Evolutionary conservation across 1,284 basidiomycete genomes (phyloP), one percentile per base, ranked within the genome.

Genomic region (Marasmius tenuissimus): DNA sequence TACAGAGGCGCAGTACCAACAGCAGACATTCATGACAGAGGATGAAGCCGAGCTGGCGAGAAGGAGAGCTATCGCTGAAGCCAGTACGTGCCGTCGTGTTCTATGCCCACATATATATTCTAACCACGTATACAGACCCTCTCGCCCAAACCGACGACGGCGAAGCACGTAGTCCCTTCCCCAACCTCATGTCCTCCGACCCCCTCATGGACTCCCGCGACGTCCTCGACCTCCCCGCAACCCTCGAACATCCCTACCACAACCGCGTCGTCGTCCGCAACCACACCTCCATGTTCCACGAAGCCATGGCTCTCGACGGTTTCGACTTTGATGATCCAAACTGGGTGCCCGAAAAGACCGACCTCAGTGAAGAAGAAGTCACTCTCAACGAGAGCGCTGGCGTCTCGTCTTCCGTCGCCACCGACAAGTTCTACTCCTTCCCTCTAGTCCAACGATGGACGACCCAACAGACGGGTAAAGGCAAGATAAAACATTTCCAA

Each of bases 401-500:
- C 20, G 37, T 65, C 37, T 47, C 40, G 16, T 40, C 64, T 72
- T 4, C 63, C 66, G 65, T 33, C 54, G 47, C 57, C 34, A 34
- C 78, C 51, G 60, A 70, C 39, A 73, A 75, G 38, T 76, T 89
- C 37, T 84, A 87, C 71, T 73, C 80, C 33, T 89, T 86, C 65
- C 81, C 85, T 1, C 78, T 92, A 62, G 73, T 89, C 67, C 72
- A 71, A 50, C 84, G 87, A 3, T 80, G 85, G 53, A 86, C 93
- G 67, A 87, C 86, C 4, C 89, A 92, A 65, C 93, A 95, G 81
- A 95, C 93, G 0, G 87, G 88, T 58, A 96, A 96, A 75, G 94
- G 94, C 42, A 94, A 93, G 70, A 87, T 89, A 62, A 83, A 85
- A 33, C 85, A 87, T 47, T 78, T 85, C 66, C 87, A 87, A 63